These are phyloP conservation scores for Millerozyma miso DNA, from an alignment of 805 yeast species.

Conservation along the genomic window DNA sequence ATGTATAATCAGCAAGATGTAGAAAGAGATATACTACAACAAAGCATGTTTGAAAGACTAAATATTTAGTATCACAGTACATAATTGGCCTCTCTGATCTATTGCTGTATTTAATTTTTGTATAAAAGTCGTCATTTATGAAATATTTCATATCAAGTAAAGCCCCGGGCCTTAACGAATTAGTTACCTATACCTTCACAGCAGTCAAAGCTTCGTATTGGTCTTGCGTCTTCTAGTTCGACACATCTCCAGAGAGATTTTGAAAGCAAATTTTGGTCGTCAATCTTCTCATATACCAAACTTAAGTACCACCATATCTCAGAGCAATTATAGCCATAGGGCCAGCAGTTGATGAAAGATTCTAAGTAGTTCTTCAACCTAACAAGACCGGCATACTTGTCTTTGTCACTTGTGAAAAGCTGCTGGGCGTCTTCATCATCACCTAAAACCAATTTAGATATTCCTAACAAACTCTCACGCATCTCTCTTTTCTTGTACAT, in stretches of 20 bases:
- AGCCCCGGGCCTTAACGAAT: not conserved
- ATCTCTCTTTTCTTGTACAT: conserved; percentile 31
- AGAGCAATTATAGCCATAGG: conserved; percentile 34
- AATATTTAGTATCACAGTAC: too few relatives aligned
- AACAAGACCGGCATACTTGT: conserved; percentile 57
- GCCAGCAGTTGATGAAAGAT: conserved; percentile 32
- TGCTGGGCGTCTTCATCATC: conserved; percentile 31
- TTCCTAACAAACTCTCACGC: conserved; percentile 51
- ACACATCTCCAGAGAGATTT: conserved; percentile 59
- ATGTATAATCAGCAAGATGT: too few relatives aligned
- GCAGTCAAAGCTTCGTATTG: conserved; percentile 42
- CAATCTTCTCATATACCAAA: conserved; percentile 54
- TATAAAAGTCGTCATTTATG: too few relatives aligned
- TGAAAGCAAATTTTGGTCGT: conserved; percentile 46
- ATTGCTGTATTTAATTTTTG: too few relatives aligned
- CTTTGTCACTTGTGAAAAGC: conserved; percentile 51
- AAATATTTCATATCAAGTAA: too few relatives aligned
- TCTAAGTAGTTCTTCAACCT: conserved; percentile 48
- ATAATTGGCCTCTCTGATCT: too few relatives aligned
- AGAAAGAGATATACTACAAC: too few relatives aligned
- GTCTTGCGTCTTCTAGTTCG: conserved; percentile 57
- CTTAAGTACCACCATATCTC: conserved; percentile 74
- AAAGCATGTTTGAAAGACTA: too few relatives aligned
- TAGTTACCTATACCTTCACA: conserved; percentile 20
- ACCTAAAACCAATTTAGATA: conserved; percentile 46